These are phyloP conservation scores for Trifolium repens DNA, from an alignment of 306 rosid species.

Conservation along the genomic window DNA sequence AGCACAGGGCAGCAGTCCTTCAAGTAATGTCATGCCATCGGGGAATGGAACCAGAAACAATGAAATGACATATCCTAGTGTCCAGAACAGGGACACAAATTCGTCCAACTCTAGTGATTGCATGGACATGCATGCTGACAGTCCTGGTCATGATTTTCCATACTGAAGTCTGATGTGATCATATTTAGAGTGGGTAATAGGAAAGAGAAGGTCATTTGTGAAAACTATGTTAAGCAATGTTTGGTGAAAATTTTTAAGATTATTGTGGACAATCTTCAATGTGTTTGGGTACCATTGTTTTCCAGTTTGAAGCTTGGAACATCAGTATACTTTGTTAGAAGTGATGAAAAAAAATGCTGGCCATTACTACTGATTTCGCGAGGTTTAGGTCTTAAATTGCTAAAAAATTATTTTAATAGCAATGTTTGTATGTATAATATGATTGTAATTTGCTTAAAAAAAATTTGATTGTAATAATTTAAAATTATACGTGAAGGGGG, in stretches of 20 bases:
- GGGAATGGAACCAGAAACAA: conserved; percentile 58
- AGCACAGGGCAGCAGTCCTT: conserved; percentile 60
- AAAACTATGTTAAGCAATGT: conserved; percentile 39
- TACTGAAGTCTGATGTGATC: conserved; percentile 55
- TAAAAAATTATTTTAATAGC: not conserved
- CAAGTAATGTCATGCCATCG: conserved; percentile 45
- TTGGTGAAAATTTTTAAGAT: conserved; percentile 41
- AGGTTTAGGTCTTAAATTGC: conserved; percentile 4
- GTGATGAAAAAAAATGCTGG: conserved; percentile 36
- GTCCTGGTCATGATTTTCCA: conserved; percentile 62
- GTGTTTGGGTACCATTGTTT: conserved; percentile 39
- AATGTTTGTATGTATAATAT: not conserved
- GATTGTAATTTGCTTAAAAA: not conserved
- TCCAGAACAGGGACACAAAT: conserved; percentile 59
- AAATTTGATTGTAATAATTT: conserved; percentile 2
- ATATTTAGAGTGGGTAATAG: conserved; percentile 39
- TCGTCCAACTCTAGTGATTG: conserved; percentile 62
- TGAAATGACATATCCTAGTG: conserved; percentile 46
- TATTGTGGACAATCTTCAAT: conserved; percentile 39
- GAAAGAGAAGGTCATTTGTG: conserved; percentile 28
- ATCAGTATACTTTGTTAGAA: conserved; percentile 17
- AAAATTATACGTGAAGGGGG: not conserved
- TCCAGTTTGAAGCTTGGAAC: conserved; percentile 44
- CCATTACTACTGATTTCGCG: conserved; percentile 8
- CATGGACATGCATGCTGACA: conserved; percentile 76